phyloP scores from a whole-genome alignment of 305 asterid species.

The Fraxinus angustifolia region DNA sequence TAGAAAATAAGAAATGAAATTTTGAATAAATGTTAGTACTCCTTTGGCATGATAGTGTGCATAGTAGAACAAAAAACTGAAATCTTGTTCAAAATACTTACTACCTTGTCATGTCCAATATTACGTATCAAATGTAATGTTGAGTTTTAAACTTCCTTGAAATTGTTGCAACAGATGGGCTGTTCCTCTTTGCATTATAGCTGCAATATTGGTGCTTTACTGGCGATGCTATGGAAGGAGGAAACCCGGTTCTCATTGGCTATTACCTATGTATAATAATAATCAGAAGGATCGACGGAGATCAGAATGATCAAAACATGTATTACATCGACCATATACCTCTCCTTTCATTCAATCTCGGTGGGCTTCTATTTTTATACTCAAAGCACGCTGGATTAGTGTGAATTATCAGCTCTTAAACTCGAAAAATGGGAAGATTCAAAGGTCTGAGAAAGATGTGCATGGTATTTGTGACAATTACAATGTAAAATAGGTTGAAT shows the following conservation, averaged over 20 bases:
- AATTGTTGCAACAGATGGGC: conserved; percentile 73
- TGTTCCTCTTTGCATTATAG: conserved; percentile 56
- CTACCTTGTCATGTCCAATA: neutral
- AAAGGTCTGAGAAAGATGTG: conserved; percentile 21
- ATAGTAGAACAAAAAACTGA: neutral
- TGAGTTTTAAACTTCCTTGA: neutral
- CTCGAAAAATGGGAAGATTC: conserved; percentile 17
- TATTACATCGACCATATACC: conserved; percentile 2
- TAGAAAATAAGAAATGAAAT: neutral
- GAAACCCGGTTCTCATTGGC: conserved; percentile 60
- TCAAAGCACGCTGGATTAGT: conserved; percentile 35
- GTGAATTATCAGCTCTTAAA: conserved; percentile 15
- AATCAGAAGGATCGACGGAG: conserved; percentile 67
- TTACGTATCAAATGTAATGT: neutral
- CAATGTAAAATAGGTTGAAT: neutral
- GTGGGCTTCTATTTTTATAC: conserved; percentile 45
- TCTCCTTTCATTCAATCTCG: conserved; percentile 21
- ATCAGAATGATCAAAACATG: conserved; percentile 54
- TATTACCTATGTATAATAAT: conserved; percentile 65
- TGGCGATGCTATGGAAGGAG: conserved; percentile 89
- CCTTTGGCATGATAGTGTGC: neutral
- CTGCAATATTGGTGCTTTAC: conserved; percentile 49
- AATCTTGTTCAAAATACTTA: neutral
- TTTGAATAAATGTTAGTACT: neutral
- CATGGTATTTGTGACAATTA: conserved; percentile 34